These are phyloP conservation scores for Cryptococcus depauperatus DNA, from an alignment of 1,284 basidiomycete species.

Conservation along the genomic window DNA sequence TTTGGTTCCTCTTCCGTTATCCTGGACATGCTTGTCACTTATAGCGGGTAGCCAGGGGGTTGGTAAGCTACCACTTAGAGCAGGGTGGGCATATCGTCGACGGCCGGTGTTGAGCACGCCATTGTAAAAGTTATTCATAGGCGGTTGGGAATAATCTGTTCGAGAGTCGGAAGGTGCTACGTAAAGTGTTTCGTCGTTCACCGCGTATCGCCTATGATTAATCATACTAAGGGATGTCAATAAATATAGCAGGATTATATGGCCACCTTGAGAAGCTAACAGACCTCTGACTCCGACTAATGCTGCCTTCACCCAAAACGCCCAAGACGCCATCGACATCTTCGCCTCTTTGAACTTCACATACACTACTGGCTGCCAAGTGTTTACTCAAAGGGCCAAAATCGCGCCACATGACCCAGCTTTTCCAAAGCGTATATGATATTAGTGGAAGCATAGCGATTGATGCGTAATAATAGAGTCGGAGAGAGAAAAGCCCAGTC, in stretches of 20 bases:
- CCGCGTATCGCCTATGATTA: constrained; percentile 72
- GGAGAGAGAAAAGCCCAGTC: constrained; percentile 83
- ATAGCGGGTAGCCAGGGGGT: constrained; percentile 84
- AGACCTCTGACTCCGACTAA: constrained; percentile 75
- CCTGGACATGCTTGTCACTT: constrained; percentile 53
- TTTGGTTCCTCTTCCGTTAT: constrained; percentile 33
- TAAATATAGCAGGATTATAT: background rate
- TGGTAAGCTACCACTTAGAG: constrained; percentile 75
- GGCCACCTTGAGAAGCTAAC: constrained; percentile 11
- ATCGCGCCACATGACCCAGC: constrained; percentile 60
- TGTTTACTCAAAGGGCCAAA: constrained; percentile 73
- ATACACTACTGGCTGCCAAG: constrained; percentile 70
- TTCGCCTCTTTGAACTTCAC: constrained; percentile 77
- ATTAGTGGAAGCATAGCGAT: constrained; percentile 73
- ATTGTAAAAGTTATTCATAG: constrained; percentile 84
- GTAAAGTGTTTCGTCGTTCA: constrained; percentile 89
- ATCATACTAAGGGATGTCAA: constrained; percentile 53
- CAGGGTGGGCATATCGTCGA: constrained; percentile 80
- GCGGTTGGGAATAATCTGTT: constrained; percentile 90
- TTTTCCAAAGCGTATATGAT: constrained; percentile 66
- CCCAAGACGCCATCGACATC: constrained; percentile 65
- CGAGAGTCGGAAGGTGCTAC: constrained; percentile 82
- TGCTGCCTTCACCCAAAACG: constrained; percentile 64
- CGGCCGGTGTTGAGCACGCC: constrained; percentile 69
- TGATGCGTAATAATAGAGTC: constrained; percentile 63